Evolutionary conservation across 106 monocot species (phyloP), one percentile per base, ranked within the genome.

Genomic region (Allium fistulosum): DNA sequence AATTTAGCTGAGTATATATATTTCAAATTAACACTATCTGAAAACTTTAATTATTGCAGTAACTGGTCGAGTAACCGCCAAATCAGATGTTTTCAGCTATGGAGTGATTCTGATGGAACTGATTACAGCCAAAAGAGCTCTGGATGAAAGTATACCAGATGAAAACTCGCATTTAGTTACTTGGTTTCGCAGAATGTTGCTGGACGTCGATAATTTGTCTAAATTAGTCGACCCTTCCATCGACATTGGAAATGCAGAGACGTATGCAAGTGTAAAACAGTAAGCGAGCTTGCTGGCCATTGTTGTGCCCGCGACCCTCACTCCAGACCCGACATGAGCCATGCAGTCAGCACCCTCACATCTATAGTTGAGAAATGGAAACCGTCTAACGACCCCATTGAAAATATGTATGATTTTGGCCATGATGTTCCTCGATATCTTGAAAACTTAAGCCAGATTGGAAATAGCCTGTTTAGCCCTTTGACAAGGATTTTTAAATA

Each of bases 21-120:
- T 37, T 37, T 37, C 1, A 2, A 5, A 37, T 37, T 37, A 4
- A 37, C 37, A 37, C 37, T 37, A 37, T 4, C 37, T 37, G 22
- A 22, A 37, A 37, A 37, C 37, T 37, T 5, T 37, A 37, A 37
- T 37, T 37, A 1, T 12, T 59, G 59, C 62, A 62, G 62, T 62
- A 46, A 62, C 26, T 4, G 62, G 62, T 11, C 62, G 62, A 37
- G 62, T 62, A 1, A 62, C 62, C 3, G 46, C 62, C 9, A 62
- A 62, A 45, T 26, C 62, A 8, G 62, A 62, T 45, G 62, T 62
- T 10, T 62, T 27, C 62, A 62, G 62, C 62, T 62, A 37, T 8
- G 62, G 62, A 11, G 62, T 62, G 62, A 62, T 62, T 46, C 62
- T 62, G 18, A 62, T 62, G 62, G 62, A 62, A 15, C 28, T 62